Percentiles rank a stretch among this genome's conserved stretches.
These are phyloP conservation scores for Lichenothelia convexa DNA, from an alignment of 495 filamentous ascomycete species.

Conservation along the genomic window DNA sequence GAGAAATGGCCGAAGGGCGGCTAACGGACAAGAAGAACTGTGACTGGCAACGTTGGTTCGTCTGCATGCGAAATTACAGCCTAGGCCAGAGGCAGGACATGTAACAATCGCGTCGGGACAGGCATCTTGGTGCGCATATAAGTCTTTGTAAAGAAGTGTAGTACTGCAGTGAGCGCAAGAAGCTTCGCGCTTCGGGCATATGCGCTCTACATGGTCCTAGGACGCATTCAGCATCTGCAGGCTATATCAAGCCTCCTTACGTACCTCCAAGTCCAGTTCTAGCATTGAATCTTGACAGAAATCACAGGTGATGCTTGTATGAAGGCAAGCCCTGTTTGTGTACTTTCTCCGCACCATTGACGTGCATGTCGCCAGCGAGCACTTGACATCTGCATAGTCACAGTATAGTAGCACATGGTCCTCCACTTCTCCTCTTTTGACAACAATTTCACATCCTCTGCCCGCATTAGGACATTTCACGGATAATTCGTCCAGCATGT, in stretches of 20 bases:
- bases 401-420: slow-evolving; percentile 64
- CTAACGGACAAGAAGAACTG: slow-evolving; percentile 35
- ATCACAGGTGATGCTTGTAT: slow-evolving; percentile 33
- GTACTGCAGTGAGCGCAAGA: slow-evolving; percentile 35
- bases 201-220: slow-evolving; percentile 29
- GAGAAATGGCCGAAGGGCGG: slow-evolving; percentile 39
- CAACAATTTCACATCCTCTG: slow-evolving; percentile 43
- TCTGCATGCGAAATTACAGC: slow-evolving; percentile 34
- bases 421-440: slow-evolving; percentile 48
- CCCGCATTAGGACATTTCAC: slow-evolving; percentile 50
- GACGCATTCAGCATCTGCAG: neutral
- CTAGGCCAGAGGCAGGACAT: slow-evolving; percentile 37
- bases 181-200: slow-evolving; percentile 31
- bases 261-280: slow-evolving; percentile 39
- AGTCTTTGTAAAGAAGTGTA: slow-evolving; percentile 28
- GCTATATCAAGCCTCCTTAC: slow-evolving; percentile 9
- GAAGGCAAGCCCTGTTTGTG: slow-evolving; percentile 38
- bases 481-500: slow-evolving; percentile 56
- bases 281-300: slow-evolving; percentile 36
- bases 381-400: slow-evolving; percentile 43
- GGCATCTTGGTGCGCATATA: slow-evolving; percentile 28
- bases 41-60: slow-evolving; percentile 34
- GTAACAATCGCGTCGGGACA: slow-evolving; percentile 35
- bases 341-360: slow-evolving; percentile 30
- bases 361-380: slow-evolving; percentile 28